Percentiles rank a stretch among this genome's conserved stretches.
These are phyloP conservation scores for Calonectria multiphialidica DNA, from an alignment of 2,329 filamentous ascomycete genomes.

Conservation along the genomic window DNA sequence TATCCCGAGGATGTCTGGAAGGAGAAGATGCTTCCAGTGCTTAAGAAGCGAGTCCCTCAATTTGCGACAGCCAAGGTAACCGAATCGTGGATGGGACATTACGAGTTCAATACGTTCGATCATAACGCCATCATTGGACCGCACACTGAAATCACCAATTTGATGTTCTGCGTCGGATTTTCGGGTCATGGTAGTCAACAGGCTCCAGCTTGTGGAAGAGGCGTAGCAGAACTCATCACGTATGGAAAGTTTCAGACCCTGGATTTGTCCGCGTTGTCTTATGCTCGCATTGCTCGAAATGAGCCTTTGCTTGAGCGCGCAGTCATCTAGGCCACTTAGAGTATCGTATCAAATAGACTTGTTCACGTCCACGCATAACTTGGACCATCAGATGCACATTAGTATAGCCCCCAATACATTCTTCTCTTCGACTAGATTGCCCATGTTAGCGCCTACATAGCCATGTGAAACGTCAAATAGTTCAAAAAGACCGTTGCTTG, in stretches of 20 bases:
- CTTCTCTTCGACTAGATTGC: too few relatives aligned
- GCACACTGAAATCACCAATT: not conserved
- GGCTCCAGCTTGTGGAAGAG: conserved; percentile 20
- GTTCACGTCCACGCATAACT: too few relatives aligned
- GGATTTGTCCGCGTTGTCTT: conserved; percentile 16
- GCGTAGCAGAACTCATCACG: conserved; percentile 19
- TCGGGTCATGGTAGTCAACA: conserved; percentile 27
- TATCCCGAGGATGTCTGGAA: conserved; percentile 25
- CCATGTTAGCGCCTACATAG: too few relatives aligned
- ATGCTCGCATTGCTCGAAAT: conserved; percentile 12
- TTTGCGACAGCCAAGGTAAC: conserved; percentile 18
- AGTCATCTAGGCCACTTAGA: conserved; percentile 23
- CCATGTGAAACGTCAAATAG: too few relatives aligned
- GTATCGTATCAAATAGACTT: too few relatives aligned
- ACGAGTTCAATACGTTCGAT: conserved; percentile 28
- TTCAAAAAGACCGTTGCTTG: too few relatives aligned
- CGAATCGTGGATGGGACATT: conserved; percentile 27
- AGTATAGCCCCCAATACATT: too few relatives aligned
- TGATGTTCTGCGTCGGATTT: conserved; percentile 20
- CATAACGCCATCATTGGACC: conserved; percentile 27
- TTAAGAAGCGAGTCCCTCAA: conserved; percentile 24
- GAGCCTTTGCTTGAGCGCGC: conserved; percentile 23
- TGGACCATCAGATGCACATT: too few relatives aligned
- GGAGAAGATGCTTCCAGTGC: conserved; percentile 24
- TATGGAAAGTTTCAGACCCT: conserved; percentile 24